phyloP scores from a whole-genome alignment of 768 basidiomycete genomes.

The Suillus variegatus region DNA sequence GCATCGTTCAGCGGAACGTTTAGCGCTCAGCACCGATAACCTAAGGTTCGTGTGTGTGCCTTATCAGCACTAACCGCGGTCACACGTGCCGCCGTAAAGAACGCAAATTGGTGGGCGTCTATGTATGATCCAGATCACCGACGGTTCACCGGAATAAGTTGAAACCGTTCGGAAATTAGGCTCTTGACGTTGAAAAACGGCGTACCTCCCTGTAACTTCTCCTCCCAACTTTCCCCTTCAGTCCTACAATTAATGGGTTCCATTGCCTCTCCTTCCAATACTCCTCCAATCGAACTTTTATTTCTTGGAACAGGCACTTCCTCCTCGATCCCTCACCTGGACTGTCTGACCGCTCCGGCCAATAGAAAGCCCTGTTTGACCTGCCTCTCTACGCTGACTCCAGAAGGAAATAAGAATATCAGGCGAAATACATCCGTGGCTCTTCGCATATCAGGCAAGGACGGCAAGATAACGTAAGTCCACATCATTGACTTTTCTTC shows the following conservation, averaged over 20 bases:
- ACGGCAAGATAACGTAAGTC: slow-evolving; percentile 53
- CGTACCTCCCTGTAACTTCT: neutral
- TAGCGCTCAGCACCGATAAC: neutral
- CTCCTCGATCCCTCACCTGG: slow-evolving; percentile 64
- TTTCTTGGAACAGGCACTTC: slow-evolving; percentile 87
- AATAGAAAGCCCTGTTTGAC: slow-evolving; percentile 55
- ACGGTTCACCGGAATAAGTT: slow-evolving; percentile 2
- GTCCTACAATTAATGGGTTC: neutral
- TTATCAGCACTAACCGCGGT: neutral
- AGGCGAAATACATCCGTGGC: slow-evolving; percentile 82
- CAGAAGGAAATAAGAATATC: slow-evolving; percentile 80
- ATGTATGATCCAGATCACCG: slow-evolving; percentile 6
- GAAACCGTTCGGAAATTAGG: slow-evolving; percentile 3
- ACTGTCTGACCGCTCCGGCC: slow-evolving; percentile 74
- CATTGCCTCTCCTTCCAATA: neutral
- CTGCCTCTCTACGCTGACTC: slow-evolving; percentile 65
- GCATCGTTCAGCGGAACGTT: too few relatives aligned
- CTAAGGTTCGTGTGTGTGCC: neutral
- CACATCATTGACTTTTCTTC: neutral
- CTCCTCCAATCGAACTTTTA: slow-evolving; percentile 55
- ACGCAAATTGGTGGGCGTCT: neutral
- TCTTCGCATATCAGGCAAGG: slow-evolving; percentile 46
- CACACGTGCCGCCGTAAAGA: slow-evolving; percentile 6
- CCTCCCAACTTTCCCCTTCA: neutral
- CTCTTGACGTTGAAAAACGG: neutral